Conservation (phyloP, 768 basidiomycete species). For the Hemileccinum rubropunctum region DNA sequence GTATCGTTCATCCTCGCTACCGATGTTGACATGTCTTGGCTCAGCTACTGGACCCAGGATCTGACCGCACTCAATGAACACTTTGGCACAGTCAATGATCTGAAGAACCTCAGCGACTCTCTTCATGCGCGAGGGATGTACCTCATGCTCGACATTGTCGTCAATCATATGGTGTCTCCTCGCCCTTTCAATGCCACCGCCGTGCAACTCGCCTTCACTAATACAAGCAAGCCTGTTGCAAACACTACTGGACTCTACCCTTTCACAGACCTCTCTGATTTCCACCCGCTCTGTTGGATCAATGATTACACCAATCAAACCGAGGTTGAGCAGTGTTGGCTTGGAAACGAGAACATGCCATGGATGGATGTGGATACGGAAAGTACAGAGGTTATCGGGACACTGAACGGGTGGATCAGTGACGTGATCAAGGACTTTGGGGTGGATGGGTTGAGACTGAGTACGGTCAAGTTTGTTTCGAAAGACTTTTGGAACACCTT, state of each 20-base stretch:
- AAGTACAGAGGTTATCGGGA: conserved; percentile 39
- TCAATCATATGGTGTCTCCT: conserved; percentile 55
- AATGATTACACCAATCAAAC: conserved; percentile 45
- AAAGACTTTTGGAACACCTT: conserved; percentile 56
- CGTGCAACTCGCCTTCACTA: conserved; percentile 14
- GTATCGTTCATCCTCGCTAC: not conserved
- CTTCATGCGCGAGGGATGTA: conserved; percentile 54
- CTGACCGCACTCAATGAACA: conserved; percentile 47
- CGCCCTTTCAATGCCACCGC: conserved; percentile 25
- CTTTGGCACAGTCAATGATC: conserved; percentile 52
- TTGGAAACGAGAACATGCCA: conserved; percentile 52
- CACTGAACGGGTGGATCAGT: conserved; percentile 47
- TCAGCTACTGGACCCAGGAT: conserved; percentile 51
- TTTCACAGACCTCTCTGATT: conserved; percentile 36
- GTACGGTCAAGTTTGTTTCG: conserved; percentile 57
- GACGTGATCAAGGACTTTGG: conserved; percentile 45
- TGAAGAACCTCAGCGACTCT: conserved; percentile 44
- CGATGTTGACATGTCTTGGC: not conserved
- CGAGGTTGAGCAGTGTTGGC: conserved; percentile 56
- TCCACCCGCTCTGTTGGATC: conserved; percentile 42
- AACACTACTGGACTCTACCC: conserved; percentile 24
- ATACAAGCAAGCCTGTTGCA: conserved; percentile 8
- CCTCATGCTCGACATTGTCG: conserved; percentile 61
- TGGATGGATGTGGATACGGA: conserved; percentile 60
- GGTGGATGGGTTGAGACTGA: conserved; percentile 56